These are phyloP conservation scores for Saksenaea vasiformis DNA, from an alignment of 371 early-diverging fungal genomes.

Conservation along the genomic window DNA sequence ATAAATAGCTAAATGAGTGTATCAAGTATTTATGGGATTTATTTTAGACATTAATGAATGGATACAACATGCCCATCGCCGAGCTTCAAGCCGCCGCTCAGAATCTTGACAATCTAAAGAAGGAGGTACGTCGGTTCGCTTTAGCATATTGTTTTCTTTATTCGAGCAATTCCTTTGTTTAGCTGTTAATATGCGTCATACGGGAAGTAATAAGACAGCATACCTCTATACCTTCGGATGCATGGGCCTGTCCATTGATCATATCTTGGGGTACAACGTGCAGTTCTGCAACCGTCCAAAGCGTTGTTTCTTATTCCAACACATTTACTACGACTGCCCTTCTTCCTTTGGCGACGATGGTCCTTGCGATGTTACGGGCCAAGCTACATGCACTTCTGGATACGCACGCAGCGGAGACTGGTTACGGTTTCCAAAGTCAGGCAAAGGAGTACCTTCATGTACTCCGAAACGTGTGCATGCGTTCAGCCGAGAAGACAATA, in stretches of 20 bases:
- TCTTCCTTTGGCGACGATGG: not conserved
- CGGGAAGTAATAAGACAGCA: conserved; percentile 5
- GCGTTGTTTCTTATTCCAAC: not conserved
- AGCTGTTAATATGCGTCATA: conserved; percentile 2
- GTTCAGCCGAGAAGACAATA: conserved; percentile 1
- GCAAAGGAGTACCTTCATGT: not conserved
- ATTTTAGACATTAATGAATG: not conserved
- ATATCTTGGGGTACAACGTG: conserved; percentile 9
- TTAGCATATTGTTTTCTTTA: not conserved
- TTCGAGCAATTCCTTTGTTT: not conserved
- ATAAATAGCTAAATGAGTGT: not conserved
- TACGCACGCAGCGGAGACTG: not conserved
- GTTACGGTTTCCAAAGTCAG: not conserved
- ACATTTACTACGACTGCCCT: not conserved
- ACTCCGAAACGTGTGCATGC: not conserved
- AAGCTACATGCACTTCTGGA: not conserved
- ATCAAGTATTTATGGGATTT: not conserved
- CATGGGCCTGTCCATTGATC: conserved; percentile 11
- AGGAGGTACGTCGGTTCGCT: not conserved
- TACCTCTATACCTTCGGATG: not conserved
- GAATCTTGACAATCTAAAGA: not conserved
- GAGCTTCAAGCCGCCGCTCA: not conserved
- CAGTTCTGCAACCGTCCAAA: not conserved
- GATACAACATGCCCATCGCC: not conserved
- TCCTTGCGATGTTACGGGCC: not conserved